phyloP scores from a whole-genome alignment of 177 flowering plant species.

The Vitis hybrid region DNA sequence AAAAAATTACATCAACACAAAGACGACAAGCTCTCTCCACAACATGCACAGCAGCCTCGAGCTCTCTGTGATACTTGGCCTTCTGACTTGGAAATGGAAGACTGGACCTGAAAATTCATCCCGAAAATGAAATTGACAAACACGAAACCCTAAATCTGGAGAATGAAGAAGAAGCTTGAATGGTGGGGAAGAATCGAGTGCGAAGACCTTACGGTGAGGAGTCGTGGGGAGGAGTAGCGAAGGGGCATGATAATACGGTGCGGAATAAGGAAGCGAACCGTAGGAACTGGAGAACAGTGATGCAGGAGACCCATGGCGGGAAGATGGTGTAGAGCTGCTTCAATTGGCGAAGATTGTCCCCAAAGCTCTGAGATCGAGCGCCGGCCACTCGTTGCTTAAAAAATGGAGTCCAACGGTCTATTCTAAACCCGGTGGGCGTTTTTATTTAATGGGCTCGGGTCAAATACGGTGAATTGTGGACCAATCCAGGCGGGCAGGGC shows the following conservation, averaged over 20 bases:
- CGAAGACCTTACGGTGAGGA: slow-evolving; percentile 40
- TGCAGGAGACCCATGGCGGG: slow-evolving; percentile 33
- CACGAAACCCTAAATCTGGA: slow-evolving; percentile 10
- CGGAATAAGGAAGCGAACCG: slow-evolving; percentile 16
- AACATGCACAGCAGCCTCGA: slow-evolving; percentile 73
- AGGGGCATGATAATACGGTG: slow-evolving; percentile 6
- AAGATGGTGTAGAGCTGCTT: neutral
- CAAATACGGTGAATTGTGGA: neutral
- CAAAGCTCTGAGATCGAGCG: neutral
- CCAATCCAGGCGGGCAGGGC: too few relatives aligned
- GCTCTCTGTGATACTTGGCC: slow-evolving; percentile 71
- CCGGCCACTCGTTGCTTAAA: neutral
- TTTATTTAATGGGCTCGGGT: neutral
- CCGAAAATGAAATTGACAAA: neutral
- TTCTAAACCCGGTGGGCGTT: too few relatives aligned
- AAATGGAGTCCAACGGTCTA: too few relatives aligned
- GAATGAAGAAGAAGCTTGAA: neutral
- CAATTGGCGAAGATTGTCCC: neutral
- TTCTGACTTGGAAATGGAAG: slow-evolving; percentile 55
- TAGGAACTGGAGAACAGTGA: neutral
- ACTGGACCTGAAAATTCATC: slow-evolving; percentile 40
- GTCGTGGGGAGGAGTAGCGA: slow-evolving; percentile 19
- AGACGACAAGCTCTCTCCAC: slow-evolving; percentile 87
- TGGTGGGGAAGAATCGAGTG: neutral
- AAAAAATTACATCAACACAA: slow-evolving; percentile 66